Conservation (phyloP, 2,329 filamentous ascomycete species). For the Emmonsia crescens region DNA sequence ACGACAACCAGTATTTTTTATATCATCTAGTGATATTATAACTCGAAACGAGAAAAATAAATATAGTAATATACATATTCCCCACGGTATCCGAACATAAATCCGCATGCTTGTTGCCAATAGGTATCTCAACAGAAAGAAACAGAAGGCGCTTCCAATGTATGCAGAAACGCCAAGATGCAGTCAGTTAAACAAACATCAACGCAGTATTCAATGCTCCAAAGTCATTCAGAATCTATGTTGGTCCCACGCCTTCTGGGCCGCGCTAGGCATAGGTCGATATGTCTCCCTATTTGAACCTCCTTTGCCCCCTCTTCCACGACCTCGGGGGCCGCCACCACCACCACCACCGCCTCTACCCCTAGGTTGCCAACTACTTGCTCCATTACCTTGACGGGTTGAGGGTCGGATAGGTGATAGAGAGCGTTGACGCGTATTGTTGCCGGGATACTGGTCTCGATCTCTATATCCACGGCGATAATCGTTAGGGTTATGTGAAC, state of each 20-base stretch:
- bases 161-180: not conserved
- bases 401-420: slow-evolving; percentile 21
- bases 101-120: not conserved
- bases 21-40: not conserved
- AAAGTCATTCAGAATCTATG: slow-evolving; percentile 17
- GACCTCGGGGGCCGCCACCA: slow-evolving; percentile 16
- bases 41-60: not conserved
- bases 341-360: slow-evolving; percentile 7
- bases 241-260: slow-evolving; percentile 24
- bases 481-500: slow-evolving; percentile 9
- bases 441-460: slow-evolving; percentile 18
- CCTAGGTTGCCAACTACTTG: slow-evolving; percentile 15
- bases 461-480: slow-evolving; percentile 16
- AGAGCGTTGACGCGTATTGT: slow-evolving; percentile 22
- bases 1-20: not conserved
- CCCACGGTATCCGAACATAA: not conserved
- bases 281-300: slow-evolving; percentile 18
- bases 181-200: not conserved
- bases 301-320: slow-evolving; percentile 10
- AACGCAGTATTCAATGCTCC: not conserved
- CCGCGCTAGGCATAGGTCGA: slow-evolving; percentile 24
- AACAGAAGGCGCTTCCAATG: not conserved
- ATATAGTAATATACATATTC: not conserved
- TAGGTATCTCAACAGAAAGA: not conserved
- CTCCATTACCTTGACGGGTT: slow-evolving; percentile 10